A percentile compares a stretch with the other conserved stretches of the same genome.
Conservation (phyloP, 176 grass and related monocot species). For the Aegilops umbellulata region DNA sequence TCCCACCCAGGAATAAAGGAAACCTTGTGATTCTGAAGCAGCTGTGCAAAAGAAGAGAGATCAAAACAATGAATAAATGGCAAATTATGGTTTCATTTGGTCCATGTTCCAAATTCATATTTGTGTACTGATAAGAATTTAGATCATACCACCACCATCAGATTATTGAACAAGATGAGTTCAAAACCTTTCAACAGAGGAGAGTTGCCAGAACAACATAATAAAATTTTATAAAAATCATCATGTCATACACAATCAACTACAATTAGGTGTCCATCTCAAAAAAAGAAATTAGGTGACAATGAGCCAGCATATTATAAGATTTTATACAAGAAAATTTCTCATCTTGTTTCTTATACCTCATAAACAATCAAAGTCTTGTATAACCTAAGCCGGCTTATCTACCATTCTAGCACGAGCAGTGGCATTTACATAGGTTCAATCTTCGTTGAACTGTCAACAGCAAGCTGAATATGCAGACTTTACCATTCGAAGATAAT, state of each 20-base stretch:
- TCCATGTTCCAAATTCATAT: background rate
- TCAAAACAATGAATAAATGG: background rate
- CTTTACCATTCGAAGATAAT: background rate
- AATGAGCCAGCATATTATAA: background rate
- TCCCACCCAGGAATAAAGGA: slow-evolving; percentile 96
- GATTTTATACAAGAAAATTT: background rate
- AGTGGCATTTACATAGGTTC: background rate
- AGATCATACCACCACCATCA: background rate
- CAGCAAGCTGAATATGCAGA: background rate
- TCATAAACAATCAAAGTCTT: background rate
- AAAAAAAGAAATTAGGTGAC: background rate
- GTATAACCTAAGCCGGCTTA: background rate
- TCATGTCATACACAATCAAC: background rate
- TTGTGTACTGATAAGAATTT: background rate
- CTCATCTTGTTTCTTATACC: background rate
- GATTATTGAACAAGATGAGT: background rate
- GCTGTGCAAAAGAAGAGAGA: slow-evolving; percentile 40
- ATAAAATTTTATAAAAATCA: background rate
- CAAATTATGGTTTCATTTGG: background rate
- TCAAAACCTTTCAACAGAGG: background rate
- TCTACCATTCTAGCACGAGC: background rate
- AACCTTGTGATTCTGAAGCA: slow-evolving; percentile 95
- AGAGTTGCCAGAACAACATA: background rate
- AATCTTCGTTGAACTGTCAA: background rate
- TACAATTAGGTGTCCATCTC: slow-evolving; percentile 2